phyloP scores from a whole-genome alignment of 2,329 filamentous ascomycete genomes.

The Penicillium glabrum region DNA sequence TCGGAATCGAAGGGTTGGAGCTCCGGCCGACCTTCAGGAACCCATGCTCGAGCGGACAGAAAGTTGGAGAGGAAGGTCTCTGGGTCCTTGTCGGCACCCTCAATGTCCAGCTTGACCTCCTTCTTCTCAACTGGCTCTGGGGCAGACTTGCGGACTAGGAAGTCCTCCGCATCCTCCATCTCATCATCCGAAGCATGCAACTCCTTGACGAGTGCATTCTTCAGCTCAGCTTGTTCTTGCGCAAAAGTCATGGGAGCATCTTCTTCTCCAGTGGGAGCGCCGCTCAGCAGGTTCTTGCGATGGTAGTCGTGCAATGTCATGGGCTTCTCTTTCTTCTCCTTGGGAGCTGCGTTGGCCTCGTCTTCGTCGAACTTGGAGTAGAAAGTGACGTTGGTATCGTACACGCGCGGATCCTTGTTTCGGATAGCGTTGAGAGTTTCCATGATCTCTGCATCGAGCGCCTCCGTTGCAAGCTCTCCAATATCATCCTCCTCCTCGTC shows the following conservation, averaged over 20 bases:
- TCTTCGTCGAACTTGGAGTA: conserved; percentile 66
- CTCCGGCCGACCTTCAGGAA: conserved; percentile 63
- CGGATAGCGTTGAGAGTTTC: conserved; percentile 85
- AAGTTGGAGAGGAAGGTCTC: conserved; percentile 95
- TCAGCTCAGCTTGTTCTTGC: conserved; percentile 83
- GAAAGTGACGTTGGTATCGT: conserved; percentile 77
- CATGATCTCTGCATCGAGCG: conserved; percentile 81
- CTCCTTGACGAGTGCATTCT: conserved; percentile 73
- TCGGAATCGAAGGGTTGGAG: conserved; percentile 90
- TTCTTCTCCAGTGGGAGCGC: conserved; percentile 60
- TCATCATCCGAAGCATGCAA: conserved; percentile 65
- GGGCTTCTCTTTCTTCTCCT: conserved; percentile 72
- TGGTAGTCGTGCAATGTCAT: conserved; percentile 90
- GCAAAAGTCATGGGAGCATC: conserved; percentile 68
- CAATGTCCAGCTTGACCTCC: conserved; percentile 64
- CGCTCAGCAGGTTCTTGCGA: conserved; percentile 79
- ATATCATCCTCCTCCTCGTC: conserved; percentile 89
- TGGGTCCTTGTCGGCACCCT: conserved; percentile 80
- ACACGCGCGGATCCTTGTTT: conserved; percentile 86
- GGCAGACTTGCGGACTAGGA: conserved; percentile 71
- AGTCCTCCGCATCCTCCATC: conserved; percentile 64
- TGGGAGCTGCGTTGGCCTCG: conserved; percentile 24
- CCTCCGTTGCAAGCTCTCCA: conserved; percentile 80
- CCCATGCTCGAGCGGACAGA: conserved; percentile 88
- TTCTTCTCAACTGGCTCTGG: conserved; percentile 32